These are phyloP conservation scores for Punica granatum DNA, from an alignment of 345 rosid species.

Conservation along the genomic window DNA sequence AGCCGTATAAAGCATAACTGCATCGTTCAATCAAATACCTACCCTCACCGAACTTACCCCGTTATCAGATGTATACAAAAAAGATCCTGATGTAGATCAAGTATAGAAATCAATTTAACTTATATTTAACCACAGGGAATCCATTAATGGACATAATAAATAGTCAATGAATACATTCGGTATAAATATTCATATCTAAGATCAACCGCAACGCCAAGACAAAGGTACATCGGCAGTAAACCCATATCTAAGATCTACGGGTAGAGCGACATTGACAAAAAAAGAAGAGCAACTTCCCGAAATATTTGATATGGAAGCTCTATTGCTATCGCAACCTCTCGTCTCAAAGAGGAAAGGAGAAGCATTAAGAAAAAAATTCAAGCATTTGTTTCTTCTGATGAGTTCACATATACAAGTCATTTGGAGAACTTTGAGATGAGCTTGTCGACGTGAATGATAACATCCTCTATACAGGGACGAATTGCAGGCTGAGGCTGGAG, in stretches of 20 bases:
- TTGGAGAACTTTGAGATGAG: constrained; percentile 69
- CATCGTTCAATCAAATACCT: too few relatives aligned
- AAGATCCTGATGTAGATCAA: neutral
- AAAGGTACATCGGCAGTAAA: neutral
- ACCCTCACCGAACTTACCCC: neutral
- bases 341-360: constrained; percentile 8
- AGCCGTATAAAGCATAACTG: too few relatives aligned
- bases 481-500: constrained; percentile 86
- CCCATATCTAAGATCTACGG: neutral
- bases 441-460: constrained; percentile 90
- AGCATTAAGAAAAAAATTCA: neutral
- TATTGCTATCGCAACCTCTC: constrained; percentile 8
- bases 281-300: neutral
- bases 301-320: constrained; percentile 1
- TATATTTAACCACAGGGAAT: neutral
- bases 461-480: constrained; percentile 80
- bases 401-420: constrained; percentile 6
- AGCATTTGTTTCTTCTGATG: neutral
- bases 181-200: constrained; percentile 1
- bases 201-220: neutral
- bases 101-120: neutral
- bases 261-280: neutral
- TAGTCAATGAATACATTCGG: constrained; percentile 1
- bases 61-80: neutral
- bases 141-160: neutral